Percentiles rank a stretch among this genome's conserved stretches.
These are phyloP conservation scores for Pythium scleroteichum DNA, from an alignment of 352 stramenopile genomes.

Conservation along the genomic window DNA sequence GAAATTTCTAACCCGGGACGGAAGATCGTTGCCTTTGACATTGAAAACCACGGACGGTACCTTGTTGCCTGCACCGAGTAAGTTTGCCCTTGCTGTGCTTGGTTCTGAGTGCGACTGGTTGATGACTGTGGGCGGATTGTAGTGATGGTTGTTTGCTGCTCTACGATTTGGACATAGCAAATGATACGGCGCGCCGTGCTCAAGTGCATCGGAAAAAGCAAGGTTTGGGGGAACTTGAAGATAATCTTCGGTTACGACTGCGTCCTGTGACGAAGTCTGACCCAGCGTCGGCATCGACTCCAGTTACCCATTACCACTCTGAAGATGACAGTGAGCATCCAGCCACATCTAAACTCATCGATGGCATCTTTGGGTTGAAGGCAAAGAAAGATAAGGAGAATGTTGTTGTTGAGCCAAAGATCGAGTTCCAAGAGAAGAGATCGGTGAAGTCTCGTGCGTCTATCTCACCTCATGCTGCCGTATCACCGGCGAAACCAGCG, in stretches of 20 bases:
- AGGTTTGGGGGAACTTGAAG: constrained; percentile 44
- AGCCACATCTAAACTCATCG: constrained; percentile 69
- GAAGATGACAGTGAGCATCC: constrained; percentile 29
- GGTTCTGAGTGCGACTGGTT: neutral
- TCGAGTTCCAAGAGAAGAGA: constrained; percentile 26
- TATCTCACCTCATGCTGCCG: constrained; percentile 2
- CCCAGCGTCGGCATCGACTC: neutral
- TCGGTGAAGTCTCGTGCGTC: neutral
- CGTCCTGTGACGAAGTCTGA: constrained; percentile 36
- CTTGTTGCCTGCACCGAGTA: constrained; percentile 70
- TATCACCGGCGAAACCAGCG: constrained; percentile 3
- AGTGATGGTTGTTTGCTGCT: constrained; percentile 80
- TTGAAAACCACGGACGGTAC: constrained; percentile 73
- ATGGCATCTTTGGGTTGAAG: constrained; percentile 66
- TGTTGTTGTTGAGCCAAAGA: constrained; percentile 11
- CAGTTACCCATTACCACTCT: neutral
- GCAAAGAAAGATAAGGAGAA: constrained; percentile 26
- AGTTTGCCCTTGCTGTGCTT: neutral
- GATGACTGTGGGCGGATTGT: constrained; percentile 1
- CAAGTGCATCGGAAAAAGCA: constrained; percentile 41
- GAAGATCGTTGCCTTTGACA: constrained; percentile 62
- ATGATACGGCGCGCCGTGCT: constrained; percentile 50
- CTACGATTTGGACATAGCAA: constrained; percentile 80
- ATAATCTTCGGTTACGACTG: constrained; percentile 38
- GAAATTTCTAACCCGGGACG: constrained; percentile 61